Conservation (phyloP, 148 eudicot genomes). For the Mesembryanthemum crystallinum region DNA sequence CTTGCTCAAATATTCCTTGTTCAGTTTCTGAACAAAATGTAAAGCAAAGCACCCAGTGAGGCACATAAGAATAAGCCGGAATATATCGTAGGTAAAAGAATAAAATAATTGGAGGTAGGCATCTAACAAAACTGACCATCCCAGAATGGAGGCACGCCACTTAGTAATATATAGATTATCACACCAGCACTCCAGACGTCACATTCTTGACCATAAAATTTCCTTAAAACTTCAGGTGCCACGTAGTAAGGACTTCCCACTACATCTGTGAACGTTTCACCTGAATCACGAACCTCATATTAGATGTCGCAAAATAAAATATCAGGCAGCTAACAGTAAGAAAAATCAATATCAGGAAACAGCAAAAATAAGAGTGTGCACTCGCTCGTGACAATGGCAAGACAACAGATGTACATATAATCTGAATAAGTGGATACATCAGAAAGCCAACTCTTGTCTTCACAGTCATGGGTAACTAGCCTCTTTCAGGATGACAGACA, state of each 20-base stretch:
- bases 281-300: slow-evolving; percentile 15
- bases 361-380: not conserved
- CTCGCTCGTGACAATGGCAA: not conserved
- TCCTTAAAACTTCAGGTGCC: slow-evolving; percentile 51
- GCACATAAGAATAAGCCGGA: not conserved
- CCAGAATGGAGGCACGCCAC: slow-evolving; percentile 61
- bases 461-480: not conserved
- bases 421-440: not conserved
- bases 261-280: slow-evolving; percentile 46
- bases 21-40: slow-evolving; percentile 34
- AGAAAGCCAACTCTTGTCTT: not conserved
- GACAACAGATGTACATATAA: not conserved
- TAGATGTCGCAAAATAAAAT: not conserved
- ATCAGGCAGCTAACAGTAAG: not conserved
- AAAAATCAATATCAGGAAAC: not conserved
- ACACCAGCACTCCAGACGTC: slow-evolving; percentile 58
- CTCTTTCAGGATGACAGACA: no score
- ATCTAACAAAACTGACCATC: slow-evolving; percentile 32
- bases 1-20: slow-evolving; percentile 50
- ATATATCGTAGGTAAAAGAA: not conserved
- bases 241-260: slow-evolving; percentile 60
- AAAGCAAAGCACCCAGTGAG: not conserved
- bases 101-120: not conserved
- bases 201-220: slow-evolving; percentile 45
- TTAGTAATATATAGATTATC: slow-evolving; percentile 43